Base-by-base conservation (phyloP, 305 asterid genomes). In the Nicotiana rustica region DNA sequence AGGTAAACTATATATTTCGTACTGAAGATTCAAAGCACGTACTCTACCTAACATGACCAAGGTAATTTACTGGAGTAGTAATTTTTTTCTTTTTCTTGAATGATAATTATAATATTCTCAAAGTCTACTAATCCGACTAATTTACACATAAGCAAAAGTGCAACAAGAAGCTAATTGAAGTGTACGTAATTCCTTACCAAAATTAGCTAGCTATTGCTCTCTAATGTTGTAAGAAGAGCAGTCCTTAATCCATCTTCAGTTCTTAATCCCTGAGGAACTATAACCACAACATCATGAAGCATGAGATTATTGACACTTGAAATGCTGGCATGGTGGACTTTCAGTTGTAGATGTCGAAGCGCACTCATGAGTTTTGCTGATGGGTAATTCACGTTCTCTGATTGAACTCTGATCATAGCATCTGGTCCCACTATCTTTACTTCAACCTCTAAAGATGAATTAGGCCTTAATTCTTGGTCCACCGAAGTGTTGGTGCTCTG, bases 291-390 rank as follows among this genome's bases (percentile, higher is more conserved):
- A 84, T 95, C 97, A 85, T 95, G 98, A 66, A 95, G 90, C 97
- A 91, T 91, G 29, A 91, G 31, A 4, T 88, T 90, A 29, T 92
- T 92, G 6, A 94, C 93, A 76, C 88, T 86, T 5, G 97, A 91
- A 87, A 94, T 87, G 85, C 97, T 95, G 2, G 98, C 98, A 44
- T 95, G 98, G 84, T 91, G 97, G 38, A 95, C 86, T 18, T 88
- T 84, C 61, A 93, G 77, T 52, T 91, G 90, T n/a, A 95, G 88
- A 18, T 92, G 94, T 29, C 91, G 70, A 0, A 93, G 80, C 0
- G 96, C 96, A n/a, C 82, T 85, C 97, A 95, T 93, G 29, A 95
- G 44, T 82, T 93, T 79, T 2, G 97, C 90, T 12, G 92, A 88
- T 4, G 98, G 98, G 21, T 88, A 81, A n/a, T 89, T 85, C 0